Conservation (phyloP, 805 yeast genomes). For the Hanseniaspora guilliermondii region DNA sequence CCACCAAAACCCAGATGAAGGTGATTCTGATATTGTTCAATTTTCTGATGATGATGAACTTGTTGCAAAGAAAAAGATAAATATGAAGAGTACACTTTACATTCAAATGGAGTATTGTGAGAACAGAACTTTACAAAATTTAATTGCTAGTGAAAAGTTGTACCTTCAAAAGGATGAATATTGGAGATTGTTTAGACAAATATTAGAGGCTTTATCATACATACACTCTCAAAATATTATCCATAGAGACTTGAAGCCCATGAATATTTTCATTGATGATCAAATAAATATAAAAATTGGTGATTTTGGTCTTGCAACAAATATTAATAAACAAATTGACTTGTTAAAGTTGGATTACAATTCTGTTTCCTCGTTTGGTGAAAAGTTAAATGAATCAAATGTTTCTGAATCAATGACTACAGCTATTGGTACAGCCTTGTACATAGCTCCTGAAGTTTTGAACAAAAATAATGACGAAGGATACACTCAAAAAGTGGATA, state of each 20-base stretch:
- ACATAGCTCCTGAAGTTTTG: slow-evolving; percentile 81
- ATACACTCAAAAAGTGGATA: slow-evolving; percentile 87
- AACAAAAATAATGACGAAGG: slow-evolving; percentile 44
- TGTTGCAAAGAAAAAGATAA: not conserved
- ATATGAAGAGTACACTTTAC: slow-evolving; percentile 54
- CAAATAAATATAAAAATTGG: slow-evolving; percentile 84
- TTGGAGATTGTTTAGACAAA: slow-evolving; percentile 81
- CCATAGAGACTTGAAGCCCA: slow-evolving; percentile 90
- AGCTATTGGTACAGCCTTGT: slow-evolving; percentile 85
- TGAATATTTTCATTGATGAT: slow-evolving; percentile 88
- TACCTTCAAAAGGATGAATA: slow-evolving; percentile 63
- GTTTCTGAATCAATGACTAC: slow-evolving; percentile 66
- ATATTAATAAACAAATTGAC: slow-evolving; percentile 45
- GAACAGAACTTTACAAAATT: slow-evolving; percentile 73
- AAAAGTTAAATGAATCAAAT: slow-evolving; percentile 15
- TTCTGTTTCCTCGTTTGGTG: not conserved
- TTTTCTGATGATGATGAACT: not conserved
- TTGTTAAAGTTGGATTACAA: slow-evolving; percentile 24
- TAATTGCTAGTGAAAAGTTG: slow-evolving; percentile 63
- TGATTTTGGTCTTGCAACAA: slow-evolving; percentile 93
- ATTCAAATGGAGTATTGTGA: slow-evolving; percentile 99
- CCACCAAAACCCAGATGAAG: slow-evolving; percentile 10
- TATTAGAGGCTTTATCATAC: slow-evolving; percentile 77
- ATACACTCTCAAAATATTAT: slow-evolving; percentile 90
- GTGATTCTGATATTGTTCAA: slow-evolving; percentile 8